phyloP scores from a whole-genome alignment of 1,284 basidiomycete species.

The Neonothopanus nambi region DNA sequence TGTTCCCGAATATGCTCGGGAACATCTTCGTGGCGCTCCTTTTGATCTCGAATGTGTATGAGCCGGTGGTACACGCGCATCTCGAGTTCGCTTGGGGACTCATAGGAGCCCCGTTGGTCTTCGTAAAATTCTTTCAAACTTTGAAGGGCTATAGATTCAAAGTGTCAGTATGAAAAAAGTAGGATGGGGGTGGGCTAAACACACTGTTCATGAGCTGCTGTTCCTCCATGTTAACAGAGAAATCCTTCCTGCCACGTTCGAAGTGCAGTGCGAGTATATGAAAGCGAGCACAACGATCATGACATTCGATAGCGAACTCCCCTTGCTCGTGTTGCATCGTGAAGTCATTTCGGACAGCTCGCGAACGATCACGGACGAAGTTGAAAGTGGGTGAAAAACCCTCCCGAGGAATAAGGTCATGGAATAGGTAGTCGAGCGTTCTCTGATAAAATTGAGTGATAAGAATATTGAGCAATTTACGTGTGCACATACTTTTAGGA shows the following conservation, averaged over 20 bases:
- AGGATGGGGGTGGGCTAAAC: constrained; percentile 26
- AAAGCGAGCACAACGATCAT: constrained; percentile 92
- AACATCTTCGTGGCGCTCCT: constrained; percentile 80
- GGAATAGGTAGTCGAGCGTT: constrained; percentile 93
- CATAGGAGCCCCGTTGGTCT: constrained; percentile 68
- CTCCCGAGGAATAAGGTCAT: constrained; percentile 69
- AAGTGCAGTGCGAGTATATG: constrained; percentile 89
- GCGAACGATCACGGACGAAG: constrained; percentile 92
- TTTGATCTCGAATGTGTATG: constrained; percentile 85
- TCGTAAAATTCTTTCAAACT: constrained; percentile 93
- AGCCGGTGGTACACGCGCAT: constrained; percentile 95
- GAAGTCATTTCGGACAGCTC: constrained; percentile 92
- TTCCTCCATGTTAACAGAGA: constrained; percentile 78
- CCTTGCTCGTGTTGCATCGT: constrained; percentile 89
- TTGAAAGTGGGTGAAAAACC: constrained; percentile 74
- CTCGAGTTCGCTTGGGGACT: constrained; percentile 87
- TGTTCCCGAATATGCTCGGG: constrained; percentile 71
- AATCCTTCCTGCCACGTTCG: constrained; percentile 58
- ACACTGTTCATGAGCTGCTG: constrained; percentile 89
- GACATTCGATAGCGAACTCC: constrained; percentile 80
- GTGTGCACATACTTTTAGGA: constrained; percentile 65
- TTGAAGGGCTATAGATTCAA: constrained; percentile 65
- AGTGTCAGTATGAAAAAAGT: constrained; percentile 1
- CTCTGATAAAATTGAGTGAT: constrained; percentile 42
- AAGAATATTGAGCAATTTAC: constrained; percentile 7